phyloP scores from a whole-genome alignment of 192 early-diverging fungal genomes.

The Rhizoclosmatium globosum region DNA sequence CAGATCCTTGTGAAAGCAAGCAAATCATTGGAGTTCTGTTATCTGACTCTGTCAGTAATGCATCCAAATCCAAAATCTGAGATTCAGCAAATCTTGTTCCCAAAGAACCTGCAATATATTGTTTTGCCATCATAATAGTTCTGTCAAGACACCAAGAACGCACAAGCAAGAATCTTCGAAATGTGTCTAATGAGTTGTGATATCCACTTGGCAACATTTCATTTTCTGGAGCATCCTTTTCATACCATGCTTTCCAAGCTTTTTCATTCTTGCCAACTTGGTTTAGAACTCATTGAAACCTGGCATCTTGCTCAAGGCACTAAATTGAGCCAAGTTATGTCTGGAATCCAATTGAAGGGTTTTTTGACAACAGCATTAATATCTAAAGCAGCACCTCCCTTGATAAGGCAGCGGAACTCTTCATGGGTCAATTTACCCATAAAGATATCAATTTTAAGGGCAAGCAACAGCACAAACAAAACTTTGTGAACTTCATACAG shows the following conservation, averaged over 20 bases:
- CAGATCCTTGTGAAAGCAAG: conserved; percentile 67
- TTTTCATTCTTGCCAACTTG: conserved; percentile 76
- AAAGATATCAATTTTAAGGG: conserved; percentile 70
- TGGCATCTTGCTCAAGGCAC: conserved; percentile 70
- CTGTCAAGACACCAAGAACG: conserved; percentile 70
- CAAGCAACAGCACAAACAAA: conserved; percentile 66
- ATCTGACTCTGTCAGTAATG: conserved; percentile 63
- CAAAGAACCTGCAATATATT: conserved; percentile 69
- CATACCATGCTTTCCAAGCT: conserved; percentile 70
- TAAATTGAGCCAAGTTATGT: conserved; percentile 73
- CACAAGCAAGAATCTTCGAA: conserved; percentile 64
- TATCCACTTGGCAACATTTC: conserved; percentile 68
- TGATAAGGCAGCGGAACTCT: conserved; percentile 71
- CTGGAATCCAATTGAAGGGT: conserved; percentile 75
- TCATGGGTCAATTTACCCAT: conserved; percentile 61
- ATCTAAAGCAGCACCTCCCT: conserved; percentile 71
- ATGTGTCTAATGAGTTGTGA: conserved; percentile 66
- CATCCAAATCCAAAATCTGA: conserved; percentile 72
- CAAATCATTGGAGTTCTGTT: conserved; percentile 75
- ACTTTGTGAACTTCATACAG: conserved; percentile 73
- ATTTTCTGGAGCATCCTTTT: conserved; percentile 72
- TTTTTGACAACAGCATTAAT: conserved; percentile 73
- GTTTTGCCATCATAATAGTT: conserved; percentile 72
- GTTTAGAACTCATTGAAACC: conserved; percentile 71
- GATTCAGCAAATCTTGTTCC: conserved; percentile 61